Evolutionary conservation across 2,329 filamentous ascomycete species (phyloP), one percentile per base, ranked within the genome.

Genomic region (Shiraia bambusicola): DNA sequence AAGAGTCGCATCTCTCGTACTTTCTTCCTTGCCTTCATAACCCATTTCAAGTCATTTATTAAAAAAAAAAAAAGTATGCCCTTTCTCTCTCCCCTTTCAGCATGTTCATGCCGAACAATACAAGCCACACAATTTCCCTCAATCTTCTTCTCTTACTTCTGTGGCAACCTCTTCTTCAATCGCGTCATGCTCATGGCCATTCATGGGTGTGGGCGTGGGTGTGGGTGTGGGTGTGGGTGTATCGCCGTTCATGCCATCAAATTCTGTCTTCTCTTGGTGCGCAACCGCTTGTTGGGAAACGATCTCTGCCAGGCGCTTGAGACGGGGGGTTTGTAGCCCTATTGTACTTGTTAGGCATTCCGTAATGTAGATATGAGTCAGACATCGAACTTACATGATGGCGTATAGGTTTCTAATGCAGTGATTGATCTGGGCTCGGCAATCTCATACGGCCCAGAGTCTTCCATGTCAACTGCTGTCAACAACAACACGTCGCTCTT

Each of bases 371-470:
- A 5, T 12, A 15, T 28, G 5, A 6, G 7, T 10, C 24, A 28
- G 8, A 12, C 17, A 16, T 24, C 26, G 12, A 10, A 78, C 87
- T 80, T 78, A 93, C 92, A 98, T 56, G 91, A 95, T 50, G 93
- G 93, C 36, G 93, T 97, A 69, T 98, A 98, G 11, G 93, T 98
- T 75, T 98, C 93, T 54, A 98, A 75, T 38, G 93, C 93, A 3
- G 91, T 96, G 63, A 98, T 98, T 39, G 89, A 88, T 66, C 93
- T 82, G 19, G 93, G 93, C 71, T 98, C 93, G 11, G 93, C 93
- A 69, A 98, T 98, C 71, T 97, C 93, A 65, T 98, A 98, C 17
- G 92, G 93, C 16, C 93, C 93, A 59, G 89, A 95, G 72, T 98
- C 93, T 64, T 98, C 93, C 91, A 98, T 96, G 69, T 98, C 93